Evolutionary conservation across 1,284 basidiomycete genomes (phyloP).

Genomic region (Moesziomyces parantarcticus): DNA sequence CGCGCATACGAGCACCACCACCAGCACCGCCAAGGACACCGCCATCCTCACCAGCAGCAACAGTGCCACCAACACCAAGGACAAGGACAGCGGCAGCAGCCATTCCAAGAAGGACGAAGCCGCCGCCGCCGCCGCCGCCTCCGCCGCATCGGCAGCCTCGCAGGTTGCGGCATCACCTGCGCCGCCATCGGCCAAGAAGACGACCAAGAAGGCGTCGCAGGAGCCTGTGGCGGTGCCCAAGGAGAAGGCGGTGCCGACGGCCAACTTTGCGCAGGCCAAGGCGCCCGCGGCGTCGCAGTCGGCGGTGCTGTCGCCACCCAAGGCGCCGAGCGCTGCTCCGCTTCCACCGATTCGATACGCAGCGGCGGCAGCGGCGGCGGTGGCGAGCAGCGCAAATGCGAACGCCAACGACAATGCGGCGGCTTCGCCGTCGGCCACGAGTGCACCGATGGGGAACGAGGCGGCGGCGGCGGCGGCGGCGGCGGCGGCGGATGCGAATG

Average conservation of each 20-base stretch:
- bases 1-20: slow-evolving; percentile 72
- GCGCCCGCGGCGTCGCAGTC: slow-evolving; percentile 70
- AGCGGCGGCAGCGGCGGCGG: slow-evolving; percentile 86
- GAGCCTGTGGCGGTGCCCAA: slow-evolving; percentile 48
- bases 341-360: slow-evolving; percentile 84
- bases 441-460: slow-evolving; percentile 25
- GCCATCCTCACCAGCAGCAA: slow-evolving; percentile 73
- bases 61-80: slow-evolving; percentile 64
- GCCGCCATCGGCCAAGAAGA: slow-evolving; percentile 42
- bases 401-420: slow-evolving; percentile 19
- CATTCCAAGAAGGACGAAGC: slow-evolving; percentile 42
- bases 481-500: slow-evolving; percentile 20
- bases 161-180: slow-evolving; percentile 16
- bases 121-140: neutral
- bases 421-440: slow-evolving; percentile 32
- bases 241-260: slow-evolving; percentile 79
- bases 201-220: slow-evolving; percentile 46
- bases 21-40: slow-evolving; percentile 69
- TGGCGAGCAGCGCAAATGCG: slow-evolving; percentile 41
- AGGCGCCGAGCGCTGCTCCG: slow-evolving; percentile 56
- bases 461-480: too few species aligned
- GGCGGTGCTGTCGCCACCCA: slow-evolving; percentile 52
- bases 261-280: slow-evolving; percentile 75
- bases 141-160: slow-evolving; percentile 14
- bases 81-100: slow-evolving; percentile 54